Conservation (phyloP, 139 green algal genomes). For the Auxenochlorella protothecoides region DNA sequence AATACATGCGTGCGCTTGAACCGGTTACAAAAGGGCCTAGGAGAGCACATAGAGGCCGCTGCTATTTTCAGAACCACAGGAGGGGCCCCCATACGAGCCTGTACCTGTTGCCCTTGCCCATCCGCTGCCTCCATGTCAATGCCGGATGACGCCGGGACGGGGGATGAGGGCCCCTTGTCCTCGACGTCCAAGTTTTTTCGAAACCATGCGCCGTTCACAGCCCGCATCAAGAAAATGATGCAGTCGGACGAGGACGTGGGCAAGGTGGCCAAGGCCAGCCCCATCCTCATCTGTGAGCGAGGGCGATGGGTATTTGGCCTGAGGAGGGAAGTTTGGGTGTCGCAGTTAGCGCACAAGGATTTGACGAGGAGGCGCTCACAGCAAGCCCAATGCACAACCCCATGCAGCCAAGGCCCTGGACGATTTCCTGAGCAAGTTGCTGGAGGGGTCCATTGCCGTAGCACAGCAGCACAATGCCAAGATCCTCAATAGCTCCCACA, state of each 20-base stretch:
- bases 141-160: too few species aligned
- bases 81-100: too few species aligned
- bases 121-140: too few species aligned
- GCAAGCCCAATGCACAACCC: not conserved
- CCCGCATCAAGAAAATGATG: conserved; percentile 87
- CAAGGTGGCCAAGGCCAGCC: conserved; percentile 82
- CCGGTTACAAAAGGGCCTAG: too few species aligned
- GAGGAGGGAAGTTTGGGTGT: not conserved
- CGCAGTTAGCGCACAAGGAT: not conserved
- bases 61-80: too few species aligned
- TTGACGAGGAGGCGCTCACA: not conserved
- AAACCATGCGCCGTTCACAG: not conserved
- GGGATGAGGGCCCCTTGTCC: too few species aligned
- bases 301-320: not conserved
- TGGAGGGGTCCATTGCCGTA: conserved; percentile 39
- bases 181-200: not conserved
- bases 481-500: conserved; percentile 61
- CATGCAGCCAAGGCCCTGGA: conserved; percentile 69
- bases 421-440: conserved; percentile 71
- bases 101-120: too few species aligned
- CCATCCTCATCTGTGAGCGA: conserved; percentile 71
- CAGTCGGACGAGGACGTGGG: conserved; percentile 91
- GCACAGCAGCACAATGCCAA: conserved; percentile 52
- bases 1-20: too few species aligned
- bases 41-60: too few species aligned